Evolutionary conservation across 2,329 filamentous ascomycete genomes (phyloP), one percentile per base, ranked within the genome.

Genomic region (Stagonosporopsis chrysanthemi): DNA sequence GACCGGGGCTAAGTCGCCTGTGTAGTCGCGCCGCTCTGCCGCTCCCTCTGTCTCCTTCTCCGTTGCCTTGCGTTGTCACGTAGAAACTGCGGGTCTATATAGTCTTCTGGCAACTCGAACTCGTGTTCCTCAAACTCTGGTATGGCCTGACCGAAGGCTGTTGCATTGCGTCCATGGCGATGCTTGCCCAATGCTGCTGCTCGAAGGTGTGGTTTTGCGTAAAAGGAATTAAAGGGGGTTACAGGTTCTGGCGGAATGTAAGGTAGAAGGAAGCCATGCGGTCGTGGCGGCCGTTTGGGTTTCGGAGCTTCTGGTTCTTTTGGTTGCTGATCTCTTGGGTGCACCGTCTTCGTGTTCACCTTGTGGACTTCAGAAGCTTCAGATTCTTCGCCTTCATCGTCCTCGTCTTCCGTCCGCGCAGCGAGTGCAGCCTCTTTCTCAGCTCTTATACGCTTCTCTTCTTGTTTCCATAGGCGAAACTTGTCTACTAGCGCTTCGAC

Each of bases 141-240:
- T 19, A 98, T 77, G 0, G 90, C 84, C 24, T 89, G 85, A 0
- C 94, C 94, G 84, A 95, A 98, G 3, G 93, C 94, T 44, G 89
- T 81, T 15, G 88, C 82, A 48, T 84, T 90, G 46, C 91, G 84
- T 46, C 87, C 86, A 49, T 90, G 86, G 31, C 92, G 84, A 45
- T 86, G 82, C 64, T 86, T 87, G 60, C 86, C 89, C n/a, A 97
- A 77, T 9, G 93, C 92, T 6, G 88, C 86, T 22, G 92, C 90
- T 24, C 94, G 88, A 59, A 94, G 84, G 70, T 96, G 88, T 23
- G 84, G 87, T 77, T 95, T 92, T 17, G 83, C 76, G 73, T 92
- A 98, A 79, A 97, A 97, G 0, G 91, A 96, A n/a, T 82, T 89
- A 71, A 97, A 92, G 35, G 90, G 89, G 56, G 82, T 84, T 15